These are phyloP conservation scores for Nectriaceae sp. DNA, from an alignment of 2,329 filamentous ascomycete species.

Conservation along the genomic window DNA sequence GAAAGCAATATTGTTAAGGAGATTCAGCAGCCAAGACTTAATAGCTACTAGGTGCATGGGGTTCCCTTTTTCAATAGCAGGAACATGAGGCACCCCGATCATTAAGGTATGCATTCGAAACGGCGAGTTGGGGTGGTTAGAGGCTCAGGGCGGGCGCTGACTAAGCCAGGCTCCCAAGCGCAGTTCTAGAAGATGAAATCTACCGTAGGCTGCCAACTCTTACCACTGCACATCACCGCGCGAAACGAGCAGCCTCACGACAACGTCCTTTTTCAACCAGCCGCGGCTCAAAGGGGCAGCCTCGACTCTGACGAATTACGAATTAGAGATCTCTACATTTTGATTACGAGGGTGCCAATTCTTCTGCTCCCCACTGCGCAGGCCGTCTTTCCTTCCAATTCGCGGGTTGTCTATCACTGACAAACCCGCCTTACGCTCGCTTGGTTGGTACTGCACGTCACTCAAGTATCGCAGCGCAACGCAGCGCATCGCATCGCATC, in stretches of 20 bases:
- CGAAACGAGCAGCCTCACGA: conserved; percentile 19
- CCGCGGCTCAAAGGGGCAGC: background rate
- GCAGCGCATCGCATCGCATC: background rate
- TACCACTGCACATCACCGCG: conserved; percentile 39
- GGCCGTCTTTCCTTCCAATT: too few relatives aligned
- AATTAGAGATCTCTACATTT: background rate
- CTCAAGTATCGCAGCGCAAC: background rate
- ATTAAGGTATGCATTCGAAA: too few relatives aligned
- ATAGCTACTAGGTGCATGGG: too few relatives aligned
- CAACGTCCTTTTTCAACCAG: conserved; percentile 11
- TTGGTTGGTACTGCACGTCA: background rate
- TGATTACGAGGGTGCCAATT: background rate
- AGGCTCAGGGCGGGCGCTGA: too few relatives aligned
- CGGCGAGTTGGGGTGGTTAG: too few relatives aligned
- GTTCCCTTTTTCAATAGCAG: too few relatives aligned
- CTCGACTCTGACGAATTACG: background rate
- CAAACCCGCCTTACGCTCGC: background rate
- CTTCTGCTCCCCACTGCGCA: too few relatives aligned
- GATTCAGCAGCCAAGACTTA: too few relatives aligned
- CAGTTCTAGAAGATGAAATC: conserved; percentile 31
- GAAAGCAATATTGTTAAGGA: too few relatives aligned
- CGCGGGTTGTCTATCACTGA: too few relatives aligned
- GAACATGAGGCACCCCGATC: too few relatives aligned
- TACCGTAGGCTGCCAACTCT: conserved; percentile 37
- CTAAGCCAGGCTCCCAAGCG: background rate